Evolutionary conservation across 305 asterid genomes (phyloP), one percentile per base, ranked within the genome.

Genomic region (Coffea humblotiana): DNA sequence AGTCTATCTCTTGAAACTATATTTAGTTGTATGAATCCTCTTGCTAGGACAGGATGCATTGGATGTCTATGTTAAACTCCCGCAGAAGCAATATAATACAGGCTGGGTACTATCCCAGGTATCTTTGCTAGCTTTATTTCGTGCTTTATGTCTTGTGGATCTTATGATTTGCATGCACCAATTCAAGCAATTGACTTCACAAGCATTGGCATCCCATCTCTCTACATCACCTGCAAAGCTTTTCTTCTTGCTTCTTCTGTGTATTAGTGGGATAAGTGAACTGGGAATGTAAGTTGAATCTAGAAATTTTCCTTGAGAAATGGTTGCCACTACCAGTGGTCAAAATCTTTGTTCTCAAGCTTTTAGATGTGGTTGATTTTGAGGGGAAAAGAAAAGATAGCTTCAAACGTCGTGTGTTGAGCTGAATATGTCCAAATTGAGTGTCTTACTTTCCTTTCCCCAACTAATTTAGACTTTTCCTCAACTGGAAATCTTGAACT

Each of bases 61-160:
- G 79, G 95, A 90, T 84, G 77, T 84, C 76, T 96, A 88, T 80
- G 72, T 82, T 77, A 93, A 90, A 89, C 97, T 96, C 77, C 91
- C 99, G 0, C 94, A 86, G 77, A 96, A 94, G 87, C 99, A 94
- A 84, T 96, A 94, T 85, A 93, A 92, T 85, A 92, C 97, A 2
- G 98, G 97, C 88, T 94, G 99, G 98, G 99, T 96, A 82, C 98
- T 91, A 80, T 91, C 97, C 80, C 99, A 93, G 97, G 99, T 93
- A 87, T 73, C 37, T 64, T 80, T 76, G 73, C 79, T 68, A 23
- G 75, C 77, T 18, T 25, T 61, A 45, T 69, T 43, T 45, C 16
- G 78, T 67, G 63, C 64, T 58, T 11, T 81, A 18, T 61, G 51
- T 75, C 60, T 75, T 14, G 23, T 72, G 27, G 75, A 48, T 71